A percentile compares a stretch with the other conserved stretches of the same genome.
These are phyloP conservation scores for Ammopiptanthus mongolicus DNA, from an alignment of 306 rosid species.

Conservation along the genomic window DNA sequence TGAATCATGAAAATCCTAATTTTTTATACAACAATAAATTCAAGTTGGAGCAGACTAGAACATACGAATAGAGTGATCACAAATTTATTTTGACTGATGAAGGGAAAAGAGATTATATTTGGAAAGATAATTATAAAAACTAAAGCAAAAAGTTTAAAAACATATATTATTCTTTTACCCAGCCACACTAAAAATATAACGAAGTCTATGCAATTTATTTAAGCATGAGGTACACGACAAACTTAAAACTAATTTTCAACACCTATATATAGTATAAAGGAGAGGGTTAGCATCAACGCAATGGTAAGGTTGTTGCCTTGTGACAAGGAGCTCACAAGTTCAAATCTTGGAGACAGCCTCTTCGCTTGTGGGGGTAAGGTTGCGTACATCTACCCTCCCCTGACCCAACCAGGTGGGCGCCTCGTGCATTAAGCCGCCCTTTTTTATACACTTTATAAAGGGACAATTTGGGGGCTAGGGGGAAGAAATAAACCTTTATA, in stretches of 20 bases:
- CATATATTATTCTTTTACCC: neutral
- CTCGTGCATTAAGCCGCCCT: too few species aligned
- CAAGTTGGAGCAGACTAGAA: neutral
- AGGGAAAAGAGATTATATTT: neutral
- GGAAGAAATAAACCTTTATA: neutral
- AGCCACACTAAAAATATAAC: neutral
- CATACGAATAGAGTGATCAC: neutral
- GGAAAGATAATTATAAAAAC: neutral
- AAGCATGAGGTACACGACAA: neutral
- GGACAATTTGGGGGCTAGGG: neutral
- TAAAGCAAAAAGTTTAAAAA: neutral
- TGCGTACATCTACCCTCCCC: too few species aligned
- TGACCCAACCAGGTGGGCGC: too few species aligned
- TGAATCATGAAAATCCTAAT: neutral
- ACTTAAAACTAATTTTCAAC: neutral
- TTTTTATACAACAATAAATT: neutral
- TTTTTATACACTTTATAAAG: too few species aligned
- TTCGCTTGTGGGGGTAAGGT: too few species aligned
- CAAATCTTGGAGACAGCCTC: too few species aligned
- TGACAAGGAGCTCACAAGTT: too few species aligned
- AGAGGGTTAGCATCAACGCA: too few species aligned
- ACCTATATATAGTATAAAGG: neutral
- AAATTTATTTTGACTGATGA: neutral
- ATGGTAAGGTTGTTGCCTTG: too few species aligned
- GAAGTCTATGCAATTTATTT: neutral